Evolutionary conservation across 192 early-diverging fungal genomes (phyloP), one percentile per base, ranked within the genome.

Genomic region (Funneliformis mosseae): DNA sequence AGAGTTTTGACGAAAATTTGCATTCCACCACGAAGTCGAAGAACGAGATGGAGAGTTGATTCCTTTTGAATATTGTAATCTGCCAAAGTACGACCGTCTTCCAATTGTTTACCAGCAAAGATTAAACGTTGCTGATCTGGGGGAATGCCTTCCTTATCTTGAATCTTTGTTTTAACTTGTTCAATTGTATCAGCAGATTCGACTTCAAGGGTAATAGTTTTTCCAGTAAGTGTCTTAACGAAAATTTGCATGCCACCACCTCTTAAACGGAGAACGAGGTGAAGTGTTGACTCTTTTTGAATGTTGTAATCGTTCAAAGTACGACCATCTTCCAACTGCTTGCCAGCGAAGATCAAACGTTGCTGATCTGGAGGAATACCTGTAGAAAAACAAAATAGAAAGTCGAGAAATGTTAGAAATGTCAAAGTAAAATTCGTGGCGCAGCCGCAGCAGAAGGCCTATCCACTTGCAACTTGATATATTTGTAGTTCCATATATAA

Each of bases 1-100:
- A 98, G 88, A 45, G 95, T 93, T 90, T 96, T 93, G 69, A 93
- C 92, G 70, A 93, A 92, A 73, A 92, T 92, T 59, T 91, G 89
- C 88, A 90, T 91, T 83, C 89, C 88, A 81, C 87, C 89, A 74
- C 92, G 88, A 48, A 93, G 88, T 81, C 91, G 90, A 10, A 93
- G 85, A 18, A 93, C 93, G 27, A 92, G 80, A 83, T 55, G 50
- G 5, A 55, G 50, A 55, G 50, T 55, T 55, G 50, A 94, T 86
- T 94, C 93, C 89, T 94, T 93, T 83, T 94, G 93, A 83, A 93
- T 93, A 86, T 94, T 93, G 50, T 55, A 55, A 55, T 55, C 50
- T 16, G 89, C 88, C 5, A 94, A 86, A 5, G 87, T 84, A 70
- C 93, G 92, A 67, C 92, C 93, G 78, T 94, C 93, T 79, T 94